phyloP scores from a whole-genome alignment of 2,329 filamentous ascomycete genomes.

The Colletotrichum karsti region DNA sequence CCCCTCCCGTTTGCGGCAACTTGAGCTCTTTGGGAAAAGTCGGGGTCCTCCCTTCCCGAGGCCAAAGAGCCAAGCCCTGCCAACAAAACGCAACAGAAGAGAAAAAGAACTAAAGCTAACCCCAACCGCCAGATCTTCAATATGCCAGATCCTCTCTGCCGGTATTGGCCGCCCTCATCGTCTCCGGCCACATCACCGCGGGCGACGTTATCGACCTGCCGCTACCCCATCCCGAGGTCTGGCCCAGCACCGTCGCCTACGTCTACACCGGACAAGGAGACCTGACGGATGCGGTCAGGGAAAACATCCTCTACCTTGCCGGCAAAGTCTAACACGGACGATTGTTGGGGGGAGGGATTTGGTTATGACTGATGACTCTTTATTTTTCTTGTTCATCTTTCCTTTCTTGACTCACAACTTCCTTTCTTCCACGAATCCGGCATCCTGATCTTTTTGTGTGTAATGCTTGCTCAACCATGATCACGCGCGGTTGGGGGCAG shows the following conservation, averaged over 20 bases:
- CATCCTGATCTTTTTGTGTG: not conserved
- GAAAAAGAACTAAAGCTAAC: not conserved
- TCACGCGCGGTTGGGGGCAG: not conserved
- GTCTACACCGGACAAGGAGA: constrained; percentile 61
- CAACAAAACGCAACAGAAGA: no score
- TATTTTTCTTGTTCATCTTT: not conserved
- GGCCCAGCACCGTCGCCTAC: constrained; percentile 63
- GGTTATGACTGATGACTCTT: constrained; percentile 17
- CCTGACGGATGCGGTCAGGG: constrained; percentile 53
- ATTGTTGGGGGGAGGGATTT: not conserved
- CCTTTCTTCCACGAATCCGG: constrained; percentile 2
- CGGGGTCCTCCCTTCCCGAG: not conserved
- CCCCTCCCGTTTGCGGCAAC: constrained; percentile 14
- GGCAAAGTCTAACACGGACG: constrained; percentile 49
- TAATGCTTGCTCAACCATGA: constrained; percentile 1
- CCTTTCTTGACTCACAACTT: constrained; percentile 1
- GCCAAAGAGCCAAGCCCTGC: no score
- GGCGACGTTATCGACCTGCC: constrained; percentile 67
- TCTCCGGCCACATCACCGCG: constrained; percentile 58
- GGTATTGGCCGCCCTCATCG: constrained; percentile 61
- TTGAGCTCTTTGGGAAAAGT: constrained; percentile 6
- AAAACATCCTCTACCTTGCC: constrained; percentile 65
- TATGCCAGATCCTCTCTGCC: constrained; percentile 60
- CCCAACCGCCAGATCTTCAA: constrained; percentile 49
- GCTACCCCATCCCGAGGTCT: constrained; percentile 63